These are phyloP conservation scores for Linnemannia exigua DNA, from an alignment of 192 early-diverging fungal genomes.

Conservation along the genomic window DNA sequence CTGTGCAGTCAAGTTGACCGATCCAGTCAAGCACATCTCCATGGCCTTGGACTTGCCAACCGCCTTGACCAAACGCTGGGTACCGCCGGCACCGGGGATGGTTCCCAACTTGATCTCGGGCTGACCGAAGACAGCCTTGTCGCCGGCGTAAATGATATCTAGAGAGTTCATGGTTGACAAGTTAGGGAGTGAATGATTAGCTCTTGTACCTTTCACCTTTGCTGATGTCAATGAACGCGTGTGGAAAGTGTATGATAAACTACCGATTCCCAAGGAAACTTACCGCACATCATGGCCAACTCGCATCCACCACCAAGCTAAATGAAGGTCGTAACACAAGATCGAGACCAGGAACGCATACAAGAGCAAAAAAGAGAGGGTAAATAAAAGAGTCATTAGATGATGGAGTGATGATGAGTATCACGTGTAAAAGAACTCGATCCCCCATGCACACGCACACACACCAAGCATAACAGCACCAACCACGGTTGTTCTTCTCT, in stretches of 20 bases:
- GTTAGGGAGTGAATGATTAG: background rate
- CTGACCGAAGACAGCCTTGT: slow-evolving; percentile 96
- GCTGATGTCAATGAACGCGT: background rate
- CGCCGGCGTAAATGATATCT: slow-evolving; percentile 98
- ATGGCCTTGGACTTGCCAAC: slow-evolving; percentile 99
- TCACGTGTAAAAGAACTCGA: slow-evolving; percentile 6
- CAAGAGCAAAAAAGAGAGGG: background rate
- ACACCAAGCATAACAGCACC: background rate
- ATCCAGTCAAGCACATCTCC: slow-evolving; percentile 95
- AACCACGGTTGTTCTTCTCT: no score
- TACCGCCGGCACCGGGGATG: slow-evolving; percentile 93
- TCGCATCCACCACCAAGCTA: slow-evolving; percentile 98
- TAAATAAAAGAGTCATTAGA: background rate
- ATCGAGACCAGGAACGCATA: background rate
- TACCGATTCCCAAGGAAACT: slow-evolving; percentile 10
- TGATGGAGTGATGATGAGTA: no score
- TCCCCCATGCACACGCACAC: background rate
- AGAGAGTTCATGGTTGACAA: background rate
- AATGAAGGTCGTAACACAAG: background rate
- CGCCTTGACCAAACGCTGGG: slow-evolving; percentile 88
- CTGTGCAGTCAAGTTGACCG: slow-evolving; percentile 81
- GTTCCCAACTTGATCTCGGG: slow-evolving; percentile 98
- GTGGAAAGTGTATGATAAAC: background rate
- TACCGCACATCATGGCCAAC: slow-evolving; percentile 98
- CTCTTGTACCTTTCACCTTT: background rate